Conservation (phyloP, 768 basidiomycete species). For the Kondoa subrosea region DNA sequence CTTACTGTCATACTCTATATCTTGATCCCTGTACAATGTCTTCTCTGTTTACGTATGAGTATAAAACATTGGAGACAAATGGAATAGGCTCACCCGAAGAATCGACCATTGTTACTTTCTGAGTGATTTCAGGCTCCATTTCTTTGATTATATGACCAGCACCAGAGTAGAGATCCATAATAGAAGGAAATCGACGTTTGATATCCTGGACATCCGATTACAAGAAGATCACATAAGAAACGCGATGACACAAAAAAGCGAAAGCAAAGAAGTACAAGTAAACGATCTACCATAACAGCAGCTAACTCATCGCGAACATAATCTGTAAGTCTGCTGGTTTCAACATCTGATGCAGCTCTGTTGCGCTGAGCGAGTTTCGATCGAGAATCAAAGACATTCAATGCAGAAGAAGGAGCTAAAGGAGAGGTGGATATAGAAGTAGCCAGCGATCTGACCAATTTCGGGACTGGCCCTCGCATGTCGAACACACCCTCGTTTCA, state of each 20-base stretch:
- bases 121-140: constrained; percentile 48
- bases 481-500: neutral
- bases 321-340: constrained; percentile 60
- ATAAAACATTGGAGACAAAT: neutral
- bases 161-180: constrained; percentile 79
- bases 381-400: constrained; percentile 18
- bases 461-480: neutral
- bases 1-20: constrained; percentile 49
- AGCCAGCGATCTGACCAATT: neutral
- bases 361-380: constrained; percentile 17
- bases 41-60: constrained; percentile 38
- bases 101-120: constrained; percentile 69
- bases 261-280: constrained; percentile 43
- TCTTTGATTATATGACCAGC: constrained; percentile 81
- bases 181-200: constrained; percentile 56
- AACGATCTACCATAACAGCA: constrained; percentile 72
- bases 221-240: neutral
- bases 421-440: neutral
- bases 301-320: constrained; percentile 83
- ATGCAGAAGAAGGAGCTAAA: constrained; percentile 11
- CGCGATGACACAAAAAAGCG: neutral
- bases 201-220: too few species aligned
- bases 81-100: constrained; percentile 48
- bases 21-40: constrained; percentile 57
- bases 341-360: constrained; percentile 17